phyloP scores from a whole-genome alignment of 345 rosid genomes.

The Populus euphratica region DNA sequence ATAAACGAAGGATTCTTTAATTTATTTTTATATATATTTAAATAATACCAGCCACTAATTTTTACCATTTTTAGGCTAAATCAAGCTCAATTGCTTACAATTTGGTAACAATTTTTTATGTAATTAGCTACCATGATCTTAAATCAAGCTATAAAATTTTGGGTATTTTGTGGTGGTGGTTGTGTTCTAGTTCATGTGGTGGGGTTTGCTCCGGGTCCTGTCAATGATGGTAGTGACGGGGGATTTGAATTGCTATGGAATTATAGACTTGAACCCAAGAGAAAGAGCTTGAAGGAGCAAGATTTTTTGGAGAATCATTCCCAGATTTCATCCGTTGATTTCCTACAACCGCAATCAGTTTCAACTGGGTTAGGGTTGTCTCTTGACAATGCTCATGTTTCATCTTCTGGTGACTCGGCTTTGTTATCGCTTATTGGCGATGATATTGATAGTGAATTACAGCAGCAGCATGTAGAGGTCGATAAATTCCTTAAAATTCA shows the following conservation, averaged over 20 bases:
- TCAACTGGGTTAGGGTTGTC: slow-evolving; percentile 87
- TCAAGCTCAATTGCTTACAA: not conserved
- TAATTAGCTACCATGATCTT: not conserved
- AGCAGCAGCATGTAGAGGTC: slow-evolving; percentile 62
- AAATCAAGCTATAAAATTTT: not conserved
- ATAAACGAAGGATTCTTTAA: not conserved
- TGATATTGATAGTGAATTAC: slow-evolving; percentile 59
- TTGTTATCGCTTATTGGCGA: slow-evolving; percentile 59
- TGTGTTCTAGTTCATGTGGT: slow-evolving; percentile 63
- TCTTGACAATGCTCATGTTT: slow-evolving; percentile 54
- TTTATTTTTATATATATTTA: not conserved
- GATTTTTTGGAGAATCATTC: slow-evolving; percentile 71
- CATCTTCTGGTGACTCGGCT: slow-evolving; percentile 59
- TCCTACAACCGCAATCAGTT: slow-evolving; percentile 60
- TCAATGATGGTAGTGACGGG: slow-evolving; percentile 48
- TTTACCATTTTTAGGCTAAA: not conserved
- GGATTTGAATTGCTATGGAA: slow-evolving; percentile 58
- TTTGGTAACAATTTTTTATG: not conserved
- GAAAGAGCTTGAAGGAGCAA: slow-evolving; percentile 59
- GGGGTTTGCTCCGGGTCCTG: slow-evolving; percentile 62
- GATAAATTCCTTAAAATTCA: slow-evolving; percentile 74
- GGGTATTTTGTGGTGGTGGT: not conserved
- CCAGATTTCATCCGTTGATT: slow-evolving; percentile 68
- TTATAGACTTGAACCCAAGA: slow-evolving; percentile 53
- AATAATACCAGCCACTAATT: not conserved